Base-by-base conservation (phyloP, 352 stramenopile species). In the Phytopythium boreale region DNA sequence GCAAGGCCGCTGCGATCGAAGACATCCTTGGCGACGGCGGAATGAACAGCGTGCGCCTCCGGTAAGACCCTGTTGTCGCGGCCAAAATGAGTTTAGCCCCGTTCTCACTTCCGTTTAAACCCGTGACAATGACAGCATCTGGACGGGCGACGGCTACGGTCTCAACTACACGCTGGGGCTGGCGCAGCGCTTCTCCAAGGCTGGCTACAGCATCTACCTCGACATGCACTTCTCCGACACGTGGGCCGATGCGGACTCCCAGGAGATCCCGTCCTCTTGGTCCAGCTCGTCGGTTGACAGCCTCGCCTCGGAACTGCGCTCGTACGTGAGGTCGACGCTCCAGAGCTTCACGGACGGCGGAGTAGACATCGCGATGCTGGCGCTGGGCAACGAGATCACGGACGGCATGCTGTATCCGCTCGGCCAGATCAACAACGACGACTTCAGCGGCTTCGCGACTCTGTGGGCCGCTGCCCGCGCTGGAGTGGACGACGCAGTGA, bases 201-300 rank as follows among this genome's bases (percentile, higher is more conserved):
- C 63, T 12, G 69, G 66, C 1, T 73, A 73, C 59, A 70, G 66
- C 39, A 76, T 76, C 68, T 76, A 63, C 51, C 62, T 76, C 4
- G 69, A 76, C 59, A 58, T 76, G 62, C 69, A 76, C 56, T 76
- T 76, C 59, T 76, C 69, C 20, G 69, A 76, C 36, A 76, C 69
- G 1, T 76, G 69, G 69, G 69, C 69, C 1, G 58, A 76, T 12
- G 62, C 66, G 17, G 68, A 56, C 9, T 50, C 72, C 12, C 72
- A 79, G 61, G 56, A 41, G 19, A 68, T 64, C 12, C 69, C 72
- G 26, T 61, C 62, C 2, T 43, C 53, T 22, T 76, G 66, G 59
- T 67, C 72, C n/a, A 51, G 24, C 24, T 65, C 70, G 27, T 65
- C 66, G 15, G 60, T 71, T 14, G 57, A 66, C 6, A 66, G 53